These are phyloP conservation scores for Microbotryum scabiosae DNA, from an alignment of 1,284 basidiomycete genomes.

Conservation along the genomic window DNA sequence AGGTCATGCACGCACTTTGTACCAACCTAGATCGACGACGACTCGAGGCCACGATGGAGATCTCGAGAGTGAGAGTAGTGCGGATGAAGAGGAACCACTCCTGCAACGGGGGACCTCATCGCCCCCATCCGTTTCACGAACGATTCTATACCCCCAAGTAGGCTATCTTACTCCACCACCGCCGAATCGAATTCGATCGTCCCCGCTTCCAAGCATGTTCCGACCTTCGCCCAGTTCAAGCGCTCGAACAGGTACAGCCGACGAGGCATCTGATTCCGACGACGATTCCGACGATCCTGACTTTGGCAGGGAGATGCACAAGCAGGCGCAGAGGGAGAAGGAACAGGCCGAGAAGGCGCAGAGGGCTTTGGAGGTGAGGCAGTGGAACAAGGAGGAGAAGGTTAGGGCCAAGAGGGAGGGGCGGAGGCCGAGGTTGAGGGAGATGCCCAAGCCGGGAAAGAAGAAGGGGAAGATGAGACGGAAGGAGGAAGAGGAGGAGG, in stretches of 20 bases:
- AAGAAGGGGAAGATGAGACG: background rate
- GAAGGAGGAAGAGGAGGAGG: background rate
- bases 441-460: background rate
- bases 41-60: no score
- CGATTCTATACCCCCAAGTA: no score
- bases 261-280: background rate
- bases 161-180: no score
- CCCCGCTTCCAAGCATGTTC: no score
- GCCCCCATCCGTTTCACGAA: no score
- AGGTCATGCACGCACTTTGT: no score
- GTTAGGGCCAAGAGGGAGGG: conserved; percentile 1
- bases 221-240: no score
- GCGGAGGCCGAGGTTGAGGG: background rate
- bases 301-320: background rate
- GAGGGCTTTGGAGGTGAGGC: background rate
- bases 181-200: no score
- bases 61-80: no score
- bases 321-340: background rate
- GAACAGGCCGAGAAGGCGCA: background rate
- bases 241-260: background rate
- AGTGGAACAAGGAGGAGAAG: conserved; percentile 3
- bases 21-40: no score
- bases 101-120: no score
- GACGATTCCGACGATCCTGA: conserved; percentile 3
- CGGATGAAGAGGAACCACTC: no score